Evolutionary conservation across 1,284 basidiomycete species (phyloP).

Genomic region (Ustanciosporium gigantosporum): DNA sequence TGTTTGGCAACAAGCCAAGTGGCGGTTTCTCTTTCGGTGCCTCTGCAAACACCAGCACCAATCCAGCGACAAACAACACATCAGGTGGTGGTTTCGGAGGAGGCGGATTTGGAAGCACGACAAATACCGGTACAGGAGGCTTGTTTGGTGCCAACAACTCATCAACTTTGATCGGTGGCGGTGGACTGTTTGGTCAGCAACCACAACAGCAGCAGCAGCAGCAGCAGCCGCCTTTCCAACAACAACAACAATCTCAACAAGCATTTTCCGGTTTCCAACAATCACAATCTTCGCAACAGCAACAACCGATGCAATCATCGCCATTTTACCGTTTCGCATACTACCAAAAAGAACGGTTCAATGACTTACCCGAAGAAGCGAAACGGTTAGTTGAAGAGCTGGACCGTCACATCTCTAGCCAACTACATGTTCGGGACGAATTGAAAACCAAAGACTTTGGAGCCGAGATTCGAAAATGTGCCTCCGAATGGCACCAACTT

Average conservation of each 20-base stretch:
- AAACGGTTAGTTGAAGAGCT: conserved; percentile 54
- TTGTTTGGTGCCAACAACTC: conserved; percentile 1
- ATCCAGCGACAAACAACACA: conserved; percentile 7
- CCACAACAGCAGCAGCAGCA: conserved; percentile 16
- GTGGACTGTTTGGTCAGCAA: not conserved
- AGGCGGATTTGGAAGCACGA: conserved; percentile 8
- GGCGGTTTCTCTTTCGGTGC: conserved; percentile 40
- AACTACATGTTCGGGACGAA: conserved; percentile 44
- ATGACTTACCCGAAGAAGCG: conserved; percentile 55
- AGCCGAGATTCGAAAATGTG: conserved; percentile 41
- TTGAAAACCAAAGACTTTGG: conserved; percentile 45
- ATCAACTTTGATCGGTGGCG: not conserved
- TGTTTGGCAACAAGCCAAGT: conserved; percentile 30
- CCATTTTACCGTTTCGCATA: conserved; percentile 48
- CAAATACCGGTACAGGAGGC: not conserved
- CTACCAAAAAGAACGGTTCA: conserved; percentile 57
- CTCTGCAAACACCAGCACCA: too few species aligned
- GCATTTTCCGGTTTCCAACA: conserved; percentile 1
- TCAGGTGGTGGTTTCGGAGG: conserved; percentile 9
- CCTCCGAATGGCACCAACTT: conserved; percentile 47
- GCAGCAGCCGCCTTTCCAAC: conserved; percentile 9
- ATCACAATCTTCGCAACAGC: conserved; percentile 11
- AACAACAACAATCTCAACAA: conserved; percentile 10
- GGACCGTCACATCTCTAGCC: conserved; percentile 40
- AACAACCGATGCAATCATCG: conserved; percentile 22